Conservation (phyloP, 805 yeast species). For the Kazachstania bromeliacearum region DNA sequence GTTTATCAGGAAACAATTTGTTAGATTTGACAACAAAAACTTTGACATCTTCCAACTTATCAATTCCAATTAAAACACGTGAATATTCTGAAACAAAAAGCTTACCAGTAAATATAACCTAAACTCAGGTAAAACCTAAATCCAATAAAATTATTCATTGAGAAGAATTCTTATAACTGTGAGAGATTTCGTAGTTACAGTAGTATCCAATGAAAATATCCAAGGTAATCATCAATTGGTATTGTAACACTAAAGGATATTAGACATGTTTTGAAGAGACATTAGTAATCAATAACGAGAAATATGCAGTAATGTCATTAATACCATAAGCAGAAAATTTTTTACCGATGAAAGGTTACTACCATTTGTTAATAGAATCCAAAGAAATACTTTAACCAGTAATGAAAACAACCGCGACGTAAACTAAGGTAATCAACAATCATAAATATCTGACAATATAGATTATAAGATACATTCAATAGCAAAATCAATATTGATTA, state of each 20-base stretch:
- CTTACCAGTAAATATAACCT: constrained; percentile 32
- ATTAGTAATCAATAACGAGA: constrained; percentile 58
- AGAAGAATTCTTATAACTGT: constrained; percentile 31
- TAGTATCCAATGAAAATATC: constrained; percentile 77
- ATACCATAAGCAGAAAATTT: constrained; percentile 67
- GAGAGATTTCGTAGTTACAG: constrained; percentile 53
- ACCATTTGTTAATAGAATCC: constrained; percentile 46
- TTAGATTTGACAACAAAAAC: constrained; percentile 50
- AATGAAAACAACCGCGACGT: constrained; percentile 52
- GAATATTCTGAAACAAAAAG: constrained; percentile 66
- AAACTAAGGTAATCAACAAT: constrained; percentile 59
- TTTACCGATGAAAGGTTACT: constrained; percentile 64
- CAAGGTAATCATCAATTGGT: constrained; percentile 61
- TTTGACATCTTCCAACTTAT: constrained; percentile 53
- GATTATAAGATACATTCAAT: constrained; percentile 58
- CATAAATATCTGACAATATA: constrained; percentile 50
- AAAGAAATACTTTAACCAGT: constrained; percentile 64
- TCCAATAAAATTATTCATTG: constrained; percentile 75
- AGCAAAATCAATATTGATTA: constrained; percentile 64
- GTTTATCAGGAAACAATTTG: constrained; percentile 44
- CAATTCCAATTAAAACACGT: constrained; percentile 49
- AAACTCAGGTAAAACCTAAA: constrained; percentile 41
- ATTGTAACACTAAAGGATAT: constrained; percentile 64
- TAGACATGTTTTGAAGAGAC: constrained; percentile 38
- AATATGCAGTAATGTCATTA: constrained; percentile 68